Conservation (phyloP, 2,329 filamentous ascomycete species). For the Pleurostoma richardsiae region DNA sequence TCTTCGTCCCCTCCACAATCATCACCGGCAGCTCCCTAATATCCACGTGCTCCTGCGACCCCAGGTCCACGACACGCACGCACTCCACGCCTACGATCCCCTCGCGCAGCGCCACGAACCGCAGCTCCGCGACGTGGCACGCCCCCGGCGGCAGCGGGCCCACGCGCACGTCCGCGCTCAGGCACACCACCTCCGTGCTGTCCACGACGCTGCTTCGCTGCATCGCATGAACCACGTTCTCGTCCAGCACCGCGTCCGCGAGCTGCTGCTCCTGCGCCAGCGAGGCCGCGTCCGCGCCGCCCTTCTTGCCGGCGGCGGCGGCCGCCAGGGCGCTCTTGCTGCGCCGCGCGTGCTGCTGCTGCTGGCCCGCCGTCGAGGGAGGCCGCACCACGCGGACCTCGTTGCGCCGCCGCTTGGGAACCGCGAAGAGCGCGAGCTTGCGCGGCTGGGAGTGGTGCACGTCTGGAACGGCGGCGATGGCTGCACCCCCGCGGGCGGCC, state of each 20-base stretch:
- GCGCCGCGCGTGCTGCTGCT: conserved; percentile 26
- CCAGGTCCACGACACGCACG: conserved; percentile 67
- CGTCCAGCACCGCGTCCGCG: conserved; percentile 66
- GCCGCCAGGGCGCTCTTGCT: conserved; percentile 5
- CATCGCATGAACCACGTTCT: conserved; percentile 66
- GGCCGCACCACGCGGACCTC: conserved; percentile 49
- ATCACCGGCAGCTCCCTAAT: conserved; percentile 70
- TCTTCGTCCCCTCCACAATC: conserved; percentile 37
- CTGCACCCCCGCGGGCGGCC: neutral
- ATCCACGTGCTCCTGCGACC: conserved; percentile 71
- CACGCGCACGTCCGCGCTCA: conserved; percentile 69
- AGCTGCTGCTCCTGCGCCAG: conserved; percentile 29
- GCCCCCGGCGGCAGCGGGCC: conserved; percentile 67
- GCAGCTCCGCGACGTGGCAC: conserved; percentile 69
- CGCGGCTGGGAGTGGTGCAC: conserved; percentile 34
- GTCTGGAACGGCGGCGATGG: conserved; percentile 1
- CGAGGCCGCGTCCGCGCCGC: conserved; percentile 4
- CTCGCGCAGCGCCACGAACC: conserved; percentile 62
- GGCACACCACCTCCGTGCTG: conserved; percentile 63
- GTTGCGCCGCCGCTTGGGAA: conserved; percentile 59
- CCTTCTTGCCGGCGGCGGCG: conserved; percentile 6
- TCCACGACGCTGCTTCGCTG: conserved; percentile 62
- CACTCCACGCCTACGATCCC: conserved; percentile 69
- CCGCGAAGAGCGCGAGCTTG: conserved; percentile 64
- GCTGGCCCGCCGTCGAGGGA: conserved; percentile 44